A percentile compares a stretch with the other conserved stretches of the same genome.
phyloP scores from a whole-genome alignment of 1,284 basidiomycete genomes.

The Grifola frondosa region DNA sequence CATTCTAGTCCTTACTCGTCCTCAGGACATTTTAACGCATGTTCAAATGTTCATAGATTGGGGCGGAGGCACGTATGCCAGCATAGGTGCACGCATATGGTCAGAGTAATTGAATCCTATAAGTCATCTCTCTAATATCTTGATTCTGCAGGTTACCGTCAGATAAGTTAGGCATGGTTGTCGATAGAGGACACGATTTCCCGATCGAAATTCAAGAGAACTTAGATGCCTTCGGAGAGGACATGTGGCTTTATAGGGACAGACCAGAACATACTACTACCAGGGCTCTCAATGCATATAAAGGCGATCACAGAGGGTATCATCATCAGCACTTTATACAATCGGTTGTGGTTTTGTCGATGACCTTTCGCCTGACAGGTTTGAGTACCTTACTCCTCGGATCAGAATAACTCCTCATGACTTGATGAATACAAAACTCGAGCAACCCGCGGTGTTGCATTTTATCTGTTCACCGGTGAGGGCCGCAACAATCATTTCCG shows the following conservation, averaged over 20 bases:
- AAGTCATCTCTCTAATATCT: background rate
- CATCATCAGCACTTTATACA: constrained; percentile 12
- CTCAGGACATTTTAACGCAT: background rate
- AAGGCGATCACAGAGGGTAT: constrained; percentile 73
- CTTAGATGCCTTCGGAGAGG: constrained; percentile 66
- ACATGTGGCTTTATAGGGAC: constrained; percentile 81
- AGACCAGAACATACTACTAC: constrained; percentile 57
- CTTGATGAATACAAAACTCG: constrained; percentile 53
- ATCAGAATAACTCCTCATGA: constrained; percentile 73
- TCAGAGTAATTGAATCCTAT: constrained; percentile 27
- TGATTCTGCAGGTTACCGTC: constrained; percentile 57
- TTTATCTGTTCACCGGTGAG: constrained; percentile 84
- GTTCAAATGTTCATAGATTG: constrained; percentile 59
- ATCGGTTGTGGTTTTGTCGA: no score
- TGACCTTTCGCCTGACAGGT: constrained; percentile 43
- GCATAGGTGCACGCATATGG: constrained; percentile 82
- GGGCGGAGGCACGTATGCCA: constrained; percentile 87
- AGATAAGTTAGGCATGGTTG: constrained; percentile 71
- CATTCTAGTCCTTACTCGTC: background rate
- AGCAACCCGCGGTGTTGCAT: constrained; percentile 66
- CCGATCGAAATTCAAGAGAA: constrained; percentile 53
- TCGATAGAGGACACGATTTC: constrained; percentile 85
- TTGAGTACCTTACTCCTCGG: constrained; percentile 79
- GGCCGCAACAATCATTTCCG: constrained; percentile 65
- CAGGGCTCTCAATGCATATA: constrained; percentile 78